Evolutionary conservation across 2,329 filamentous ascomycete genomes (phyloP), one percentile per base, ranked within the genome.

Genomic region (Didymella keratinophila): DNA sequence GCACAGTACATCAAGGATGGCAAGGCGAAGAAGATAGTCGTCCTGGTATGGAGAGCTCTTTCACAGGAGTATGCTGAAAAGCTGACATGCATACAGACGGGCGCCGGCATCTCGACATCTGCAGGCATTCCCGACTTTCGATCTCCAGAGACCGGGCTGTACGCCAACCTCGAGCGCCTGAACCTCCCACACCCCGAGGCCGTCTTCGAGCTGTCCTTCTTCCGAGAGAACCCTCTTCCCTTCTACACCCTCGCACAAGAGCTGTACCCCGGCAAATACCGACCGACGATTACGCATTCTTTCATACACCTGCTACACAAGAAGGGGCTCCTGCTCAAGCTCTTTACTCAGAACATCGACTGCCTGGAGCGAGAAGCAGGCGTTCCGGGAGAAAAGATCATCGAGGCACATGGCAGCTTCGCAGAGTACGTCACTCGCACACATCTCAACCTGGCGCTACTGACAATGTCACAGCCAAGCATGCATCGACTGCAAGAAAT

Each of bases 261-360:
- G 78, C 84, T 99, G 4, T 96, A 97, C 71, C 95, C 95, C 0
- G 94, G 93, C 18, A 90, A 89, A 69, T 97, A 91, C 79, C 84
- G 89, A 53, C 95, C 95, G 0, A 99, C 95, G 1, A 82, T 98
- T 53, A 90, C 93, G 2, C 95, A 99, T 78, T 89, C 87, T 34
- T 99, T 99, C 78, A 88, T 99, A 69, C 84, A 87, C 14, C 82
- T 99, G 23, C 86, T 98, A 16, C 85, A 93, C 56, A 82, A 88
- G 60, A 97, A 96, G 78, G 87, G 86, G 4, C 81, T 94, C 39
- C 81, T 99, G 23, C 81, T 89, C 65, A 95, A 93, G 81, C 86
- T 95, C 52, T 99, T 98, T 77, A 97, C 95, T 0, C 95, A 99
- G 74, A 99, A 99, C 72, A 98, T 99, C 66, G 95, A 99, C 79